Percentiles rank a stretch among this genome's conserved stretches.
These are phyloP conservation scores for Graphilbum fragrans DNA, from an alignment of 2,329 filamentous ascomycete species.

Conservation along the genomic window DNA sequence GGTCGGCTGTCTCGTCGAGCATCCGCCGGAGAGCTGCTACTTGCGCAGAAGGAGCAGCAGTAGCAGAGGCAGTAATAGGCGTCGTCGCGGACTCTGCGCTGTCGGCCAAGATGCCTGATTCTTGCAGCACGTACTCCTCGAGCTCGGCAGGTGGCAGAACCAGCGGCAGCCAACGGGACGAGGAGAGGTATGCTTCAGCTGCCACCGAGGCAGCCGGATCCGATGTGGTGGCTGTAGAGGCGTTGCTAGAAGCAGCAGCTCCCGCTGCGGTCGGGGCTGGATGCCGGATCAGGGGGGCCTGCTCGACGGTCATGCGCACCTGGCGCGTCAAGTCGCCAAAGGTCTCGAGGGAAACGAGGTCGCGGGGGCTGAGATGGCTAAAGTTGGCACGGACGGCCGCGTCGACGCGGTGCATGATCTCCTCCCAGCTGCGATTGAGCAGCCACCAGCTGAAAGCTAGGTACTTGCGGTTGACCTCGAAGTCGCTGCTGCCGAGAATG, in stretches of 20 bases:
- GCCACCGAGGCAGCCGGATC: not conserved
- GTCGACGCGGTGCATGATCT: slow-evolving; percentile 71
- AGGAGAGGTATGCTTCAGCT: not conserved
- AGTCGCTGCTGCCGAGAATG: slow-evolving; percentile 71
- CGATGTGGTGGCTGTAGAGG: not conserved
- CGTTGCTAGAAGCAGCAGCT: not conserved
- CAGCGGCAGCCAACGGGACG: slow-evolving; percentile 60
- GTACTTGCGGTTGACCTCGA: slow-evolving; percentile 90
- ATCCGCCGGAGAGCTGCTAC: slow-evolving; percentile 60
- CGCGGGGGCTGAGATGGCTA: slow-evolving; percentile 75
- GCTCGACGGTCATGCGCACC: slow-evolving; percentile 73
- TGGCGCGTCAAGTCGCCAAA: slow-evolving; percentile 72
- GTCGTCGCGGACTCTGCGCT: slow-evolving; percentile 14
- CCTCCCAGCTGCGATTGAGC: slow-evolving; percentile 77
- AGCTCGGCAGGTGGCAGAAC: slow-evolving; percentile 68
- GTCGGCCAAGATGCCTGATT: slow-evolving; percentile 65
- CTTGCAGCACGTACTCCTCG: slow-evolving; percentile 72
- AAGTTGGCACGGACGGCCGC: slow-evolving; percentile 83
- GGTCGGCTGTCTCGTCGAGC: slow-evolving; percentile 88
- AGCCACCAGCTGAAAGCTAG: slow-evolving; percentile 98
- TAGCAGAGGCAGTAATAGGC: no score
- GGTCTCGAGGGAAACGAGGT: slow-evolving; percentile 70
- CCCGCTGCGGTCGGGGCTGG: slow-evolving; percentile 22
- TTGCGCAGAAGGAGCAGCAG: no score
- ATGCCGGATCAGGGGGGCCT: slow-evolving; percentile 15